A percentile compares a stretch with the other conserved stretches of the same genome.
phyloP scores from a whole-genome alignment of 2,329 filamentous ascomycete genomes.

The Penicillium polonicum region DNA sequence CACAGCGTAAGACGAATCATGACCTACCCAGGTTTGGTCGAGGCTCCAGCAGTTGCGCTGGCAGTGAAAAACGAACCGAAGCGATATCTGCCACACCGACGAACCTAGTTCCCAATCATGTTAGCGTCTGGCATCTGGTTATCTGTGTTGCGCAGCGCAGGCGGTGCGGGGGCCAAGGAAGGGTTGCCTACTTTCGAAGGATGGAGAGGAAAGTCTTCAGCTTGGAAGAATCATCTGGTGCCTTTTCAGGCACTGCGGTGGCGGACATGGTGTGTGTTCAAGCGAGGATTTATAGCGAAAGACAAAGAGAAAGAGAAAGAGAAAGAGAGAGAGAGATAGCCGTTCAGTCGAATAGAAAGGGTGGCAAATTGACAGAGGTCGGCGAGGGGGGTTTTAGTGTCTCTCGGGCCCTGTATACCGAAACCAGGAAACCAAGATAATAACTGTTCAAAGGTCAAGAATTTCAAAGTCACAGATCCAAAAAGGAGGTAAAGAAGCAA shows the following conservation, averaged over 20 bases:
- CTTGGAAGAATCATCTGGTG: constrained; percentile 78
- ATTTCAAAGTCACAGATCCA: neutral
- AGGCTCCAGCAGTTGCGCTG: constrained; percentile 91
- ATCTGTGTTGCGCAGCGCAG: neutral
- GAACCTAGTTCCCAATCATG: constrained; percentile 60
- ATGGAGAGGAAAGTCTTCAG: constrained; percentile 85
- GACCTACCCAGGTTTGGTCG: constrained; percentile 79
- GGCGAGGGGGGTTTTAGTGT: neutral
- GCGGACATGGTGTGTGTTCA: constrained; percentile 30
- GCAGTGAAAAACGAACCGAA: constrained; percentile 90
- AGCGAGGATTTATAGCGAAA: neutral
- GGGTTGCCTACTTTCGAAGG: constrained; percentile 69
- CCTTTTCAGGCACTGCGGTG: constrained; percentile 50
- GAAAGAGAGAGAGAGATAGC: neutral
- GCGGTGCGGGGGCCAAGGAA: neutral
- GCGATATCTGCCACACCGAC: constrained; percentile 96
- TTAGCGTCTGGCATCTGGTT: neutral
- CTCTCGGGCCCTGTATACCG: neutral
- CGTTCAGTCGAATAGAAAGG: neutral
- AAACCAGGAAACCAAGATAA: neutral
- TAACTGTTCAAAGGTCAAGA: neutral
- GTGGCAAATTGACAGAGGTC: constrained; percentile 3
- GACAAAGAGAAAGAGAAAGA: neutral
- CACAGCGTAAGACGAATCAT: neutral
- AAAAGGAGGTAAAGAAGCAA: neutral